Evolutionary conservation across 208 protist genomes (phyloP).

Genomic region (Leptomonas pyrrhocoris): DNA sequence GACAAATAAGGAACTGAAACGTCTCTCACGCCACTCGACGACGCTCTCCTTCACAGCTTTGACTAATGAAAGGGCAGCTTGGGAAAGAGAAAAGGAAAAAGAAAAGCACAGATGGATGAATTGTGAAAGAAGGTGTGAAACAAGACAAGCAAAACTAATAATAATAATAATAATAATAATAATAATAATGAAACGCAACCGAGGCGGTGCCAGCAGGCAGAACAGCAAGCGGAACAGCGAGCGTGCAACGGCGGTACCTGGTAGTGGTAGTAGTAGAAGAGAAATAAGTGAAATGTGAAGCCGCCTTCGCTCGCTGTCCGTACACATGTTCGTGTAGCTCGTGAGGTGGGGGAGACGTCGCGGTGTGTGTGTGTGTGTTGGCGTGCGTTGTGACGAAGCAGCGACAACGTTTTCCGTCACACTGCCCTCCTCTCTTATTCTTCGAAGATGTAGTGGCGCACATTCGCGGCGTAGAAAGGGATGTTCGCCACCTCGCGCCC

Average conservation of each 20-base stretch:
- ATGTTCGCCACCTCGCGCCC: conserved; percentile 57
- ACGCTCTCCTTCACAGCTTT: not conserved
- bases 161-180: not conserved
- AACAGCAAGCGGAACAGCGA: not conserved
- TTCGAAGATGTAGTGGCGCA: conserved; percentile 54
- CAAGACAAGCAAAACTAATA: conserved; percentile 1
- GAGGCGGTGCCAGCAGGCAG: not conserved
- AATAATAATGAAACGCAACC: not conserved
- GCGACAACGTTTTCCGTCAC: too few relatives aligned
- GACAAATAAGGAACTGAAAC: too few relatives aligned
- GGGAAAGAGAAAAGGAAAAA: not conserved
- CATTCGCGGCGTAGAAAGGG: conserved; percentile 35
- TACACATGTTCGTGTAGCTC: not conserved
- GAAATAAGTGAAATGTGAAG: conserved; percentile 13
- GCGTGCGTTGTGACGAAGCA: not conserved
- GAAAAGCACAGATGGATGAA: not conserved
- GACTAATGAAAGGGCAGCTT: not conserved
- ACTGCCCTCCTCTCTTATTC: not conserved
- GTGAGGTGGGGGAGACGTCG: too few relatives aligned
- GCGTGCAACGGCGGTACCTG: not conserved
- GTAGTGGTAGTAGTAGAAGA: not conserved
- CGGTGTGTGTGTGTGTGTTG: not conserved
- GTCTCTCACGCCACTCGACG: too few relatives aligned
- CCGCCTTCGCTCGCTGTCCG: not conserved
- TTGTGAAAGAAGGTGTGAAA: not conserved